Evolutionary conservation across 371 early-diverging fungal genomes (phyloP).

Genomic region (Capniomyces stellatus): DNA sequence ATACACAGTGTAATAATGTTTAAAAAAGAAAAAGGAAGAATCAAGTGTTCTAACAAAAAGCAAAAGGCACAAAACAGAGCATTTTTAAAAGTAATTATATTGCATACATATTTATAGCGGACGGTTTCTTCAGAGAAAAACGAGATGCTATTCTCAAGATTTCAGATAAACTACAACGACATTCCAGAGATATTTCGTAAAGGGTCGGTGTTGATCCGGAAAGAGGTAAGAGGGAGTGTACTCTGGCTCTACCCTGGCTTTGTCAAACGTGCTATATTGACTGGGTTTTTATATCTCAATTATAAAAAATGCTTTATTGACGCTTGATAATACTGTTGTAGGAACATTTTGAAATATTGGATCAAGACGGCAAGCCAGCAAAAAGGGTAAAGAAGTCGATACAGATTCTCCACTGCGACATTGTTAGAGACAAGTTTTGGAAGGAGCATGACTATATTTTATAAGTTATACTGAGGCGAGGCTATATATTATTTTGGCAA

Average conservation of each 20-base stretch:
- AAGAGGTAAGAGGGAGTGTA: no score
- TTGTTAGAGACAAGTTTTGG: constrained; percentile 83
- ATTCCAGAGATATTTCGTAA: constrained; percentile 65
- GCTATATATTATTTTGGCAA: no score
- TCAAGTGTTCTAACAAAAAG: no score
- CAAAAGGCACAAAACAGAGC: no score
- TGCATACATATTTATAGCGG: constrained; percentile 26
- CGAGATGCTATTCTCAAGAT: constrained; percentile 68
- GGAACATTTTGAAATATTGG: constrained; percentile 9
- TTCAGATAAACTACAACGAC: constrained; percentile 73
- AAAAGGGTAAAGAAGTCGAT: constrained; percentile 31
- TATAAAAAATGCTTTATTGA: no score
- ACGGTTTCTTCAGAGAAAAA: constrained; percentile 74
- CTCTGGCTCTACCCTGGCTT: no score
- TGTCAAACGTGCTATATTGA: no score
- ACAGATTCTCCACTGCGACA: constrained; percentile 50
- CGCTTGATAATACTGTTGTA: no score
- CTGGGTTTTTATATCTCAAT: no score
- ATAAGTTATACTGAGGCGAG: no score
- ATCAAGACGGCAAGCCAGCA: constrained; percentile 8
- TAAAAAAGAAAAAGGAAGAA: no score
- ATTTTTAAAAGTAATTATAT: neutral
- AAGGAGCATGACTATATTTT: constrained; percentile 14
- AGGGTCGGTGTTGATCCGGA: constrained; percentile 58
- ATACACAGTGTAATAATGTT: no score